Base-by-base conservation (phyloP, 495 filamentous ascomycete genomes). In the Darksidea phi region DNA sequence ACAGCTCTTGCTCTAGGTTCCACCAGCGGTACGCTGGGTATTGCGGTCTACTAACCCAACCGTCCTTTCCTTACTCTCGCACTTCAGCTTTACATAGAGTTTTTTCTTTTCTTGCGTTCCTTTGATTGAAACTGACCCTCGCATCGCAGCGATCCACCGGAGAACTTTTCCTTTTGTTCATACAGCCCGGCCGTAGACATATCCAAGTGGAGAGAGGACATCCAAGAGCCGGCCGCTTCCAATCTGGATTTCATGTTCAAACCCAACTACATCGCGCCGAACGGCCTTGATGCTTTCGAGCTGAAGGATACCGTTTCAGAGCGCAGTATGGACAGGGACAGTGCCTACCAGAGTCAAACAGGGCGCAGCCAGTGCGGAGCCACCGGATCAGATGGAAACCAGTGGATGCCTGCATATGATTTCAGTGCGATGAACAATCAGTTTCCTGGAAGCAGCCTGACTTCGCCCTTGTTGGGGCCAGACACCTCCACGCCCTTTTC, bases 381-480 rank as follows among this genome's bases (percentile, higher is more conserved):
- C 23, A 13, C 25, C 15, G 7, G 54, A 10, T 42, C 50, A 18
- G 61, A 66, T 26, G 65, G 59, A 54, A 54, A 26, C 50, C 51
- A 57, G 18, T 32, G 28, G 28, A 32, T 32, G 28, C 28, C 28
- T 10, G 10, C 28, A 3, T 32, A 32, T 32, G 28, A 32, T 3
- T 32, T 32, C 28, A 59, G 48, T 7, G 52, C 37, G 2, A 51
- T 69, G 58, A 48, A 28, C 43, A 63, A 45, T 18, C 53, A 64
- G 25, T 65, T 62, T 54, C 17, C 54, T 5, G 73, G 73, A 0
- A 76, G 60, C 23, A 54, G 56, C 38, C 75, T 72, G 47, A 75
- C 71, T 43, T 79, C 68, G 36, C 77, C 77, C 10, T 74, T 67
- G 25, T 71, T 77, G n/a, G 73, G 72, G 23, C 71, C 76, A 24